Base-by-base conservation (phyloP, 2,329 filamentous ascomycete genomes). In the Colletotrichum graminicola region DNA sequence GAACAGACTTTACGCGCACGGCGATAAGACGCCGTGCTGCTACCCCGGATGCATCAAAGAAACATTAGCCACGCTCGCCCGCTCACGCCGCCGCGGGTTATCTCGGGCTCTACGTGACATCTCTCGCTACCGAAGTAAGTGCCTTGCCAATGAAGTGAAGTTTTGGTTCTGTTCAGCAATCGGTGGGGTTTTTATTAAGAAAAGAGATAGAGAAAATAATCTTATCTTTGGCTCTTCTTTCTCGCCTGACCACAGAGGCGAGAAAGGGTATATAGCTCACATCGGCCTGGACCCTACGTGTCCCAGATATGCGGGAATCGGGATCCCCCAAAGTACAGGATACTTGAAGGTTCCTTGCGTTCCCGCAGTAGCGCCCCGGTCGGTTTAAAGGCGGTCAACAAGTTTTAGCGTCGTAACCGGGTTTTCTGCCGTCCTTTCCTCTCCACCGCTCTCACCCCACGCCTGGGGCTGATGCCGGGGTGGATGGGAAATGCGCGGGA, bases 381-480 rank as follows among this genome's bases (percentile, higher is more conserved):
- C 67, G 60, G 29, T 7, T 7, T 43, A 60, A 52, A 60, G 66
- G 65, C 65, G 59, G 66, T 72, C 69, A 72, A 41, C 10, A 61
- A 4, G 21, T 32, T 18, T 41, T 52, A 62, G 59, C 29, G 51
- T 67, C 45, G 59, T 55, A 71, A 71, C 21, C 47, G 59, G 34
- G 16, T 26, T 64, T 72, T 72, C 70, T 72, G 70, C 70, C 70
- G 67, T 5, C 21, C n/a, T 56, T 56, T 43, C 41, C 43, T 66
- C 61, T 62, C 66, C 67, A 72, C 70, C 66, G 67, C 67, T 59
- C 70, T 49, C 70, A 72, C 56, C 66, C 70, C 70, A 72, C 66
- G 70, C 70, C 55, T 66, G 69, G 69, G 65, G 68, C 68, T 60
- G 52, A 71, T 71, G 65, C 68, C 63, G 68, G 68, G 68, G 68